Conservation (phyloP, 129 eudicot species). For the Escallonia rubra region DNA sequence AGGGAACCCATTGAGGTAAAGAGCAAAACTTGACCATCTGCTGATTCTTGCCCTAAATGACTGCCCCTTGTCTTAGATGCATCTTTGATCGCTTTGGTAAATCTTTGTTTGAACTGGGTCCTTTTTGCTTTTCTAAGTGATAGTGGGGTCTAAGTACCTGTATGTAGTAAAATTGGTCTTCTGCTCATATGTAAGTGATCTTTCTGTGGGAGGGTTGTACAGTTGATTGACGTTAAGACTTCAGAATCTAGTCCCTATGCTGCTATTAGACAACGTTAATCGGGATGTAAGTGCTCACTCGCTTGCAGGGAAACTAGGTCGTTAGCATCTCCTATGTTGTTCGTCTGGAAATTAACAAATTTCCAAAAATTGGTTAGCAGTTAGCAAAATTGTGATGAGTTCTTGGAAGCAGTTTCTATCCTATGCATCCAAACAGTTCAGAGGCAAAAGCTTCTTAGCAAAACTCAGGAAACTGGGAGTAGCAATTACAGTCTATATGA, state of each 20-base stretch:
- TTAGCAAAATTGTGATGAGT: too few relatives aligned
- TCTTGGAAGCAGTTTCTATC: too few relatives aligned
- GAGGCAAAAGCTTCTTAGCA: too few relatives aligned
- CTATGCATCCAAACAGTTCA: too few relatives aligned
- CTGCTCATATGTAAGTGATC: too few relatives aligned
- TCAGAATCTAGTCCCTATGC: background rate
- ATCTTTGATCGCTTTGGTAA: conserved; percentile 15
- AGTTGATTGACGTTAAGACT: background rate
- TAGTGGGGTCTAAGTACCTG: conserved; percentile 1
- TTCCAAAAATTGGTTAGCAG: too few relatives aligned
- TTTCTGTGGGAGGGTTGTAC: background rate
- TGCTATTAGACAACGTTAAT: background rate
- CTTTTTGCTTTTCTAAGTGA: conserved; percentile 11
- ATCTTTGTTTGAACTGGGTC: background rate
- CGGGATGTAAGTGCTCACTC: background rate
- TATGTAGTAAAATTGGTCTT: background rate
- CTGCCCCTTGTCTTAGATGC: background rate
- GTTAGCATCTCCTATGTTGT: too few relatives aligned
- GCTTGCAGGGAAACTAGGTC: too few relatives aligned
- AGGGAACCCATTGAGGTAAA: conserved; percentile 91
- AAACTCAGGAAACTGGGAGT: too few relatives aligned
- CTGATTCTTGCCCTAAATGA: conserved; percentile 9
- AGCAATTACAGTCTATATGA: too few relatives aligned
- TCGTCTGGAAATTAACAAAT: too few relatives aligned
- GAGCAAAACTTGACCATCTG: background rate